Conservation (phyloP, 345 rosid genomes). For the Populus davidiana region DNA sequence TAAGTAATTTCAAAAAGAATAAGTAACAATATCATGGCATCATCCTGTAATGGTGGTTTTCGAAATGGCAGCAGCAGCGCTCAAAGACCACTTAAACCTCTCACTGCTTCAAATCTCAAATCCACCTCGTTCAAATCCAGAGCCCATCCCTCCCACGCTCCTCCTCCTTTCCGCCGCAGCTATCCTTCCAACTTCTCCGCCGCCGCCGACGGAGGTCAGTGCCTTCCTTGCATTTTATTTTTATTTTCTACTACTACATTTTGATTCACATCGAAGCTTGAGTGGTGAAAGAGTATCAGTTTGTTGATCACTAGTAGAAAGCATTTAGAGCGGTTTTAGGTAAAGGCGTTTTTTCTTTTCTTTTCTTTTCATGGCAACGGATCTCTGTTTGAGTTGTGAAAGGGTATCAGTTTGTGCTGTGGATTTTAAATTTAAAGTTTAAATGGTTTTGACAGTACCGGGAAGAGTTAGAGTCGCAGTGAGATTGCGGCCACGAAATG, state of each 20-base stretch:
- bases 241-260: not conserved
- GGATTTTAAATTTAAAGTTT: not conserved
- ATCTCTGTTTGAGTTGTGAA: not conserved
- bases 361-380: not conserved
- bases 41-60: slow-evolving; percentile 23
- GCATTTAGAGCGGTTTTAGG: not conserved
- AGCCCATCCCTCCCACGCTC: slow-evolving; percentile 40
- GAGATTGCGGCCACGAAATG: slow-evolving; percentile 30
- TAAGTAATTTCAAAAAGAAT: not conserved
- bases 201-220: slow-evolving; percentile 62
- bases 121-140: slow-evolving; percentile 78
- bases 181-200: slow-evolving; percentile 35
- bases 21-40: slow-evolving; percentile 44
- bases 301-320: not conserved
- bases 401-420: not conserved
- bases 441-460: slow-evolving; percentile 15
- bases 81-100: slow-evolving; percentile 40
- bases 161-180: slow-evolving; percentile 61
- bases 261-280: not conserved
- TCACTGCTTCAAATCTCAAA: slow-evolving; percentile 43
- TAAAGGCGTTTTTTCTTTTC: not conserved
- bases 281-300: no score
- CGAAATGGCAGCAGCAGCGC: slow-evolving; percentile 58
- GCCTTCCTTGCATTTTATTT: not conserved
- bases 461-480: slow-evolving; percentile 39